Evolutionary conservation across 2,329 filamentous ascomycete genomes (phyloP).

Genomic region (Venturia oleaginea): DNA sequence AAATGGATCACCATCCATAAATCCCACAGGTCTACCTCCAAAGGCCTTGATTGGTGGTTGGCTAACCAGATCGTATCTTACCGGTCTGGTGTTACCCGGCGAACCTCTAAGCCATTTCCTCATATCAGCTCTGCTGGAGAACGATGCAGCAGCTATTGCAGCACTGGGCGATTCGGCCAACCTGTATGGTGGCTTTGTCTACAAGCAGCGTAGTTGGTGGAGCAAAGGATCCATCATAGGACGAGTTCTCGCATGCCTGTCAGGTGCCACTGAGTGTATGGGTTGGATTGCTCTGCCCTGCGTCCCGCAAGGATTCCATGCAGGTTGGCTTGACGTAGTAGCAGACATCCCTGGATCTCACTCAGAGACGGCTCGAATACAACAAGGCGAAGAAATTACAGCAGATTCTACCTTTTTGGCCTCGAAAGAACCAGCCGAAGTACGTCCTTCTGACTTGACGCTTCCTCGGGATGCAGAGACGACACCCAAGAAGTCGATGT

Average conservation of each 20-base stretch:
- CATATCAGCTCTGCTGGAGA: constrained; percentile 48
- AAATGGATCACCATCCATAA: neutral
- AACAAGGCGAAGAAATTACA: constrained; percentile 22
- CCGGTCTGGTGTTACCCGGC: constrained; percentile 46
- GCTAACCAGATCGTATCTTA: constrained; percentile 47
- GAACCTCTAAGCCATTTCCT: constrained; percentile 45
- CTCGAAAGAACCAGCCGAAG: constrained; percentile 15
- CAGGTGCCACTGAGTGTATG: constrained; percentile 42
- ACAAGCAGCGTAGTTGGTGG: constrained; percentile 44
- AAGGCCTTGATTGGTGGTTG: constrained; percentile 31
- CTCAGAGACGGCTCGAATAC: constrained; percentile 27
- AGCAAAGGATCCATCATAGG: constrained; percentile 48
- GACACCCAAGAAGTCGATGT: constrained; percentile 21
- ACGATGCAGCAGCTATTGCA: constrained; percentile 40
- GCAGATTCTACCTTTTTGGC: constrained; percentile 29
- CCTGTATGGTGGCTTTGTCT: constrained; percentile 47
- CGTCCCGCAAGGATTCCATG: constrained; percentile 29
- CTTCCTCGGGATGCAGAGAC: constrained; percentile 28
- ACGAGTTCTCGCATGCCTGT: constrained; percentile 40
- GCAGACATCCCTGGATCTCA: constrained; percentile 25
- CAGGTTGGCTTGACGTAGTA: constrained; percentile 43
- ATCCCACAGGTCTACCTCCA: neutral
- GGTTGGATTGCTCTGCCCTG: constrained; percentile 42
- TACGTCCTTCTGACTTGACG: constrained; percentile 28
- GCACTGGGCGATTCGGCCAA: constrained; percentile 42